Evolutionary conservation across 129 eudicot genomes (phyloP), one percentile per base, ranked within the genome.

Genomic region (Scalesia atractyloides): DNA sequence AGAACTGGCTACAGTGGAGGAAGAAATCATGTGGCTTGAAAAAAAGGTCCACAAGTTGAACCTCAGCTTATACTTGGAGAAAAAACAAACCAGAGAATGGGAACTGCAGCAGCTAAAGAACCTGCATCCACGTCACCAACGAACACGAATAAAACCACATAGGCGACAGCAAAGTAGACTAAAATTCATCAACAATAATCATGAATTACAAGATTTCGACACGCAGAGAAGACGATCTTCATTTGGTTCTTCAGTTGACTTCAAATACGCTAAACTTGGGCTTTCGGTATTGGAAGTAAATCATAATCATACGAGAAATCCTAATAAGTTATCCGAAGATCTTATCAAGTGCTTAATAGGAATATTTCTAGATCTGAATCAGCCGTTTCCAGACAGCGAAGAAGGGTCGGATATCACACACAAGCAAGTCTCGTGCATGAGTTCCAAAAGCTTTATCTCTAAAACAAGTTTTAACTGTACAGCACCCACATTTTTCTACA

Each of bases 301-400:
- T 41, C 10, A 41, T 26, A 77, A 56, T 13, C 65, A 79, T 30
- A 73, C 39, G 7, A 88, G 82, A 68, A 75, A 78, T 62, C 96
- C 97, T 47, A 95, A 88, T 68, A 82, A 80, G 85, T 82, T 95
- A 69, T 90, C 99, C 0, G 89, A 82, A 78, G 95, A 95, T 70
- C 88, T 94, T 19, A 66, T 90, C 16, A 86, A 78, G 74, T 88
- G 99, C 77, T 79, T 94, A 39, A 84, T 84, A 47, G 86, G 82
- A 54, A 90, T 94, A 79, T 88, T 81, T 78, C 82, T 88, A 26
- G 77, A 82, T 56, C 43, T 94, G 75, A 84, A 88, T 73, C 80
- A 83, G 63, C 52, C 84, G 54, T 69, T 89, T 16, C 33, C 49
- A 5, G 86, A 79, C 73, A 76, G 77, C 52, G 85, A 86, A 48